A percentile compares a stretch with the other conserved stretches of the same genome.
Evolutionary conservation across 164 flowering plant genomes (phyloP).

Genomic region (Platanus orientalis): DNA sequence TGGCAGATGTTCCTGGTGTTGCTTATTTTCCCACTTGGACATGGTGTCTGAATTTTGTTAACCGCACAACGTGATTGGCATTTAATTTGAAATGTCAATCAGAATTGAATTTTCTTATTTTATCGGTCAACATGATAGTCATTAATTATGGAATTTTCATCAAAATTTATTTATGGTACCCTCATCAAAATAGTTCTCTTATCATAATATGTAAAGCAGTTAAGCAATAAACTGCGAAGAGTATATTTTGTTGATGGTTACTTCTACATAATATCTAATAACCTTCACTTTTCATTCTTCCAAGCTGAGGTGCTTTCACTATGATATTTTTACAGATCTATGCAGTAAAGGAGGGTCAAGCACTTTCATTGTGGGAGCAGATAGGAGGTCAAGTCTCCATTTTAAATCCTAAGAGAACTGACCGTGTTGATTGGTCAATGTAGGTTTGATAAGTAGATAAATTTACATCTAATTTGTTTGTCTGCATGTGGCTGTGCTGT

Average conservation of each 20-base stretch:
- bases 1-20: neutral
- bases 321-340: constrained; percentile 49
- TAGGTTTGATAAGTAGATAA: constrained; percentile 34
- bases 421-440: constrained; percentile 82
- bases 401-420: constrained; percentile 43
- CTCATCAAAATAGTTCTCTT: no score
- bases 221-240: neutral
- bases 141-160: neutral
- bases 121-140: neutral
- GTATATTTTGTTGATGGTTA: constrained; percentile 1
- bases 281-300: neutral
- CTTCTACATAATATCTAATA: neutral
- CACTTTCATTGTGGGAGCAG: constrained; percentile 59
- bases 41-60: neutral
- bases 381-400: constrained; percentile 52
- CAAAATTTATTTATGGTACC: neutral
- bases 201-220: no score
- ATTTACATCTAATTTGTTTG: constrained; percentile 1
- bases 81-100: no score
- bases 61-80: no score
- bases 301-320: constrained; percentile 4
- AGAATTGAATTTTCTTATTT: no score
- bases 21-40: neutral
- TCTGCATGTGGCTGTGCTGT: neutral
- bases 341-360: constrained; percentile 58